Evolutionary conservation across 106 monocot genomes (phyloP).

Genomic region (Allium sativum): DNA sequence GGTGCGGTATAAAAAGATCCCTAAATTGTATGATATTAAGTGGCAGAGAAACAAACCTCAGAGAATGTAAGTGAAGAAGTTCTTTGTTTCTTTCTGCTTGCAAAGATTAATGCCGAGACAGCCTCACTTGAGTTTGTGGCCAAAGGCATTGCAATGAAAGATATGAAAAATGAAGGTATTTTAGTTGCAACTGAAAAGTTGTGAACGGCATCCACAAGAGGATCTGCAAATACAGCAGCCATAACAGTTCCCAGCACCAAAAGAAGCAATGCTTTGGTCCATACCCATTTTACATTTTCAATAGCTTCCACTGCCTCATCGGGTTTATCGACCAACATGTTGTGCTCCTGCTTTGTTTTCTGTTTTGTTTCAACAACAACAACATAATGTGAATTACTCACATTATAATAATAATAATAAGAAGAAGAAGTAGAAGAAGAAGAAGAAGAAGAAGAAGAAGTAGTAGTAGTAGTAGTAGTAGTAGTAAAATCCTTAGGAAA

Average conservation of each 20-base stretch:
- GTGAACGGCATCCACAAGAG: constrained; percentile 66
- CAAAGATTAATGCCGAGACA: constrained; percentile 70
- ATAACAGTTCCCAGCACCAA: constrained; percentile 51
- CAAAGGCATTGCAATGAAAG: constrained; percentile 74
- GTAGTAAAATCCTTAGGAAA: too few relatives aligned
- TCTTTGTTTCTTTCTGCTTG: constrained; percentile 59
- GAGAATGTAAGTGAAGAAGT: constrained; percentile 70
- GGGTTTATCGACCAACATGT: constrained; percentile 23
- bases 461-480: too few relatives aligned
- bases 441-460: too few relatives aligned
- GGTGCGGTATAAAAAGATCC: too few relatives aligned
- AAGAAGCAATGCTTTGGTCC: constrained; percentile 36
- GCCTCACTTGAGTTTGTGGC: constrained; percentile 81
- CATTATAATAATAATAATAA: too few relatives aligned
- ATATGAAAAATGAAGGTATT: constrained; percentile 74
- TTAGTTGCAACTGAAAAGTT: constrained; percentile 65
- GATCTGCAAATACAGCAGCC: constrained; percentile 63
- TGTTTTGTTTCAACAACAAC: constrained; percentile 1
- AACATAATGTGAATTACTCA: too few relatives aligned
- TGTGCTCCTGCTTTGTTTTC: constrained; percentile 57
- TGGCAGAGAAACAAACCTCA: constrained; percentile 33
- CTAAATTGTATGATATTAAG: neutral
- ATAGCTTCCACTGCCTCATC: constrained; percentile 41
- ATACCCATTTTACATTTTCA: constrained; percentile 32
- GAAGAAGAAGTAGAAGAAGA: too few relatives aligned